Percentiles rank a stretch among this genome's conserved stretches.
Evolutionary conservation across 768 basidiomycete species (phyloP).

Genomic region (Pisolithus marmoratus): DNA sequence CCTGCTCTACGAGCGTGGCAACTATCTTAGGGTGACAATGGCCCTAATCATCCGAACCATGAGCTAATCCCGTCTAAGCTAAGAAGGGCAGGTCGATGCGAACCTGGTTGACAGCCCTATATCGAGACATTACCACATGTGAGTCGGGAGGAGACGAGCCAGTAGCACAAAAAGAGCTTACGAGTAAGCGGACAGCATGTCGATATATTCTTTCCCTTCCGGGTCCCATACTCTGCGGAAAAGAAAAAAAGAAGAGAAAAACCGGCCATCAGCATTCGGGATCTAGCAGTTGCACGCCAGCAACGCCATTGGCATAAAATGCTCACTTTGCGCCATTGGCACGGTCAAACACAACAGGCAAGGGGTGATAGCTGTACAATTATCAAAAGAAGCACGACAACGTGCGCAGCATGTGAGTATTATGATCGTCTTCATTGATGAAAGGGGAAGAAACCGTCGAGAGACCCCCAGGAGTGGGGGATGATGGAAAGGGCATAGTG

Average conservation of each 20-base stretch:
- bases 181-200: conserved; percentile 98
- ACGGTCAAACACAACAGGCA: conserved; percentile 90
- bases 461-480: neutral
- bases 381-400: conserved; percentile 39
- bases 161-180: conserved; percentile 35
- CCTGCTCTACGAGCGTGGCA: conserved; percentile 73
- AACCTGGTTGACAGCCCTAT: conserved; percentile 84
- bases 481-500: neutral
- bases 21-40: conserved; percentile 92
- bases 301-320: conserved; percentile 28
- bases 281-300: neutral
- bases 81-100: conserved; percentile 13
- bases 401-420: conserved; percentile 21
- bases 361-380: conserved; percentile 76
- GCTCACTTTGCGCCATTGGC: conserved; percentile 87
- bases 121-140: neutral
- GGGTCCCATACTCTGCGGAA: conserved; percentile 77
- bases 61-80: neutral
- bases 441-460: conserved; percentile 18
- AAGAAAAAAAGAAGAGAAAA: conserved; percentile 3
- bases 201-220: conserved; percentile 93
- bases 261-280: neutral
- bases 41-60: conserved; percentile 39
- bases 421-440: conserved; percentile 17
- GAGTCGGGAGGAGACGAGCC: conserved; percentile 4